phyloP scores from a whole-genome alignment of 192 early-diverging fungal genomes.

The Diversispora eburnea region DNA sequence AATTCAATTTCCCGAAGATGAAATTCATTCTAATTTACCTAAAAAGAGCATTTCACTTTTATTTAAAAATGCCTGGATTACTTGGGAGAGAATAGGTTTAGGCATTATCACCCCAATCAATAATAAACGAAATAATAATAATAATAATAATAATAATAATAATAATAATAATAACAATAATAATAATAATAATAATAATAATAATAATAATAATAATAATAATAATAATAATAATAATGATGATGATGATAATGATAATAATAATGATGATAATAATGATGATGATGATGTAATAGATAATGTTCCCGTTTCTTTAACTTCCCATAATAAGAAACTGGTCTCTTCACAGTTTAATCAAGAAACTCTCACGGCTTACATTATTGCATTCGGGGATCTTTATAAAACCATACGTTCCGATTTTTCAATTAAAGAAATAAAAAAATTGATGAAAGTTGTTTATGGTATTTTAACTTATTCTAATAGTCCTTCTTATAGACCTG shows the following conservation, averaged over 20 bases:
- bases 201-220: not conserved
- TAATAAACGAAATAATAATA: too few relatives aligned
- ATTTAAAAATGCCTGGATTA: constrained; percentile 62
- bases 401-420: constrained; percentile 51
- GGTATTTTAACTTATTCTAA: constrained; percentile 59
- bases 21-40: constrained; percentile 27
- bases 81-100: constrained; percentile 72
- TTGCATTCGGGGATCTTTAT: constrained; percentile 64
- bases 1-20: constrained; percentile 36
- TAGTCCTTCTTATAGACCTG: constrained; percentile 48
- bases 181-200: constrained; percentile 19
- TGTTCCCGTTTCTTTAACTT: not conserved
- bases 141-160: not conserved
- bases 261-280: constrained; percentile 6
- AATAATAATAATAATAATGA: too few relatives aligned
- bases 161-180: constrained; percentile 3
- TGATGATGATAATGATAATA: too few relatives aligned
- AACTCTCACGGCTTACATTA: constrained; percentile 58
- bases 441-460: constrained; percentile 44
- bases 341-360: constrained; percentile 65
- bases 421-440: constrained; percentile 48
- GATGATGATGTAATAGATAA: constrained; percentile 10
- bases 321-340: not conserved
- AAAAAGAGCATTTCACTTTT: constrained; percentile 38
- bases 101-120: constrained; percentile 39